Evolutionary conservation across 164 flowering plant species (phyloP).

Genomic region (Saururus chinensis): DNA sequence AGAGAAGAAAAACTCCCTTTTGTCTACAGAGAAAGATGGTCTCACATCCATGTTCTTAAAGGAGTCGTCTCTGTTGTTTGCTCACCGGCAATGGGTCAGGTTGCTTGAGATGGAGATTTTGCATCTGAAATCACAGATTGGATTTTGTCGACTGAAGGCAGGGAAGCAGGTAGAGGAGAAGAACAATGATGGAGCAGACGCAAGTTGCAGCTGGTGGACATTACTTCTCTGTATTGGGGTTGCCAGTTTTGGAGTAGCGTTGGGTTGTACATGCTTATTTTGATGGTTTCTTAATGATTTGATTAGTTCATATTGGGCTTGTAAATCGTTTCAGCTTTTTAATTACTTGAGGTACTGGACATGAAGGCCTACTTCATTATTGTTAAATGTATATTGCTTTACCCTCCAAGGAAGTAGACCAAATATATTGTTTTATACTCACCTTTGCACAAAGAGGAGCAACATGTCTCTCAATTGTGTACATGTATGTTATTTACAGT

Average conservation of each 20-base stretch:
- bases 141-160: not conserved
- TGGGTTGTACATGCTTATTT: constrained; percentile 6
- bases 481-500: too few relatives aligned
- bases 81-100: constrained; percentile 22
- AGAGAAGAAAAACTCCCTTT: constrained; percentile 11
- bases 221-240: constrained; percentile 17
- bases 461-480: too few relatives aligned
- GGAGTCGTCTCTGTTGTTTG: constrained; percentile 14
- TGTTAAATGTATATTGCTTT: too few relatives aligned
- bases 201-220: constrained; percentile 4
- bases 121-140: constrained; percentile 6
- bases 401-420: too few relatives aligned
- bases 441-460: too few relatives aligned
- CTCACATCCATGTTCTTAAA: constrained; percentile 7
- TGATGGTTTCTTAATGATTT: not conserved
- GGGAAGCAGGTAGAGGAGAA: not conserved
- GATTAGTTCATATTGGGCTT: not conserved
- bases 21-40: constrained; percentile 10
- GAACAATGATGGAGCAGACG: not conserved
- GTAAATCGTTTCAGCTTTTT: too few relatives aligned
- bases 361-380: too few relatives aligned
- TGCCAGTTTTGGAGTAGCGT: constrained; percentile 14
- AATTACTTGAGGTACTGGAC: too few relatives aligned
- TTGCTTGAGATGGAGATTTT: constrained; percentile 17
- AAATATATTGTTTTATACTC: too few relatives aligned